Conservation (phyloP, 2,329 filamentous ascomycete species). For the Monosporascus sp. region DNA sequence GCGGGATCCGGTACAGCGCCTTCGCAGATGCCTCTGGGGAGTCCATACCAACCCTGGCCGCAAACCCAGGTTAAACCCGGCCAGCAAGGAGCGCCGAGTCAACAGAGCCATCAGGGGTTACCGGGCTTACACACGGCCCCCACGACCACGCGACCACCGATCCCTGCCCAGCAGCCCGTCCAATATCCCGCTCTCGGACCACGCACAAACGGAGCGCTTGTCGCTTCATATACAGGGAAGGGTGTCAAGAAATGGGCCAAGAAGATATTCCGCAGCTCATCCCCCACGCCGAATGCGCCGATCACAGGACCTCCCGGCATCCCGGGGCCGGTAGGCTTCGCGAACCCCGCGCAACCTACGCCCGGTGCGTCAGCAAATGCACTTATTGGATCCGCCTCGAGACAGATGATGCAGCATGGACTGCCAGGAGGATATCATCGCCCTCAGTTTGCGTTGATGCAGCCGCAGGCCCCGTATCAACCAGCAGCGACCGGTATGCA, state of each 20-base stretch:
- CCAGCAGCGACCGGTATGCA: not conserved
- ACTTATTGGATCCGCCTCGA: too few relatives aligned
- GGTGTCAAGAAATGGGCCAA: constrained; percentile 27
- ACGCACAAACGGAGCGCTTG: constrained; percentile 2
- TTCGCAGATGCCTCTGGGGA: not conserved
- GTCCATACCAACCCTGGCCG: not conserved
- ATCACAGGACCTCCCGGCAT: constrained; percentile 17
- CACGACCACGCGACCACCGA: not conserved
- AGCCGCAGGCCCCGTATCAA: not conserved
- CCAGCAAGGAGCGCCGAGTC: not conserved
- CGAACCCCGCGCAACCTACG: not conserved
- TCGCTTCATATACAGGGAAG: constrained; percentile 18
- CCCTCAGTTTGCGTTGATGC: too few relatives aligned
- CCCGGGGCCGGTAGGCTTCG: constrained; percentile 12
- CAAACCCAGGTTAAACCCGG: constrained; percentile 2
- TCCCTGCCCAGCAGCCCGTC: not conserved
- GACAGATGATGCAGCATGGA: not conserved
- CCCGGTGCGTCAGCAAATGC: not conserved
- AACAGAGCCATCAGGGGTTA: not conserved
- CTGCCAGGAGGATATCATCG: not conserved
- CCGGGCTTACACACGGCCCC: not conserved
- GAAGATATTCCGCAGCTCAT: constrained; percentile 20
- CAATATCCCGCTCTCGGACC: not conserved
- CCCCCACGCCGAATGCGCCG: constrained; percentile 19
- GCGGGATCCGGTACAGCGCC: not conserved